A percentile compares a stretch with the other conserved stretches of the same genome.
Conservation (phyloP, 768 basidiomycete species). For the Lyophyllum semitale region DNA sequence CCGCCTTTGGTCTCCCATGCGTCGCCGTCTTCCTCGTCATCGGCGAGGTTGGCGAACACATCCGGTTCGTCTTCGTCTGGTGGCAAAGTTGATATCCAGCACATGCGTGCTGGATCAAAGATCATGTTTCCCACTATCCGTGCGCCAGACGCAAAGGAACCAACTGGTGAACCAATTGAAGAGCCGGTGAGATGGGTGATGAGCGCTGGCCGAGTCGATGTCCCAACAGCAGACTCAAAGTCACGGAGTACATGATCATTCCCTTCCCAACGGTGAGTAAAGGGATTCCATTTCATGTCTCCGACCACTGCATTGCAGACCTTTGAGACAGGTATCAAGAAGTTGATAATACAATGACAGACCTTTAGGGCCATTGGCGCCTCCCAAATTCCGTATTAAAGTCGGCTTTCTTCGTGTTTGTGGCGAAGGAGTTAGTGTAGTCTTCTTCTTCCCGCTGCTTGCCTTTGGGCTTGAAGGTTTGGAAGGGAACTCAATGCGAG, state of each 20-base stretch:
- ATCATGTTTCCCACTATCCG: slow-evolving; percentile 97
- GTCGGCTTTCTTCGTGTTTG: slow-evolving; percentile 77
- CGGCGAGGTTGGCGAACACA: slow-evolving; percentile 90
- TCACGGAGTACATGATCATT: slow-evolving; percentile 91
- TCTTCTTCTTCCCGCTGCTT: slow-evolving; percentile 52
- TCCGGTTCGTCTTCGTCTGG: slow-evolving; percentile 94
- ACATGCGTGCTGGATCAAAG: slow-evolving; percentile 93
- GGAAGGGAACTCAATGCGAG: slow-evolving; percentile 53
- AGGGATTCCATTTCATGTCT: slow-evolving; percentile 98
- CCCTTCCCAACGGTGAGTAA: slow-evolving; percentile 91
- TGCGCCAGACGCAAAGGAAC: slow-evolving; percentile 74
- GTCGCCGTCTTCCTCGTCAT: slow-evolving; percentile 83
- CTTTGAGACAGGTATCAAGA: neutral
- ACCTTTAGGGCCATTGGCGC: slow-evolving; percentile 74
- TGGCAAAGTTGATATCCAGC: slow-evolving; percentile 86
- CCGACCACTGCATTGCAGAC: slow-evolving; percentile 68
- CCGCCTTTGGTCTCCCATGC: slow-evolving; percentile 74
- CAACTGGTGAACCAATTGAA: slow-evolving; percentile 78
- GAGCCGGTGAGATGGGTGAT: slow-evolving; percentile 93
- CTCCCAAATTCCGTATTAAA: slow-evolving; percentile 82
- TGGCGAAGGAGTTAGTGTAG: slow-evolving; percentile 42
- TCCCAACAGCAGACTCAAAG: slow-evolving; percentile 82
- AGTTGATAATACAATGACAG: slow-evolving; percentile 18
- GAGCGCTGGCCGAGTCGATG: slow-evolving; percentile 89
- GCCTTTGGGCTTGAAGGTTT: slow-evolving; percentile 32